Conservation (phyloP, 805 yeast species). For the Cyberlindnera japonica region DNA sequence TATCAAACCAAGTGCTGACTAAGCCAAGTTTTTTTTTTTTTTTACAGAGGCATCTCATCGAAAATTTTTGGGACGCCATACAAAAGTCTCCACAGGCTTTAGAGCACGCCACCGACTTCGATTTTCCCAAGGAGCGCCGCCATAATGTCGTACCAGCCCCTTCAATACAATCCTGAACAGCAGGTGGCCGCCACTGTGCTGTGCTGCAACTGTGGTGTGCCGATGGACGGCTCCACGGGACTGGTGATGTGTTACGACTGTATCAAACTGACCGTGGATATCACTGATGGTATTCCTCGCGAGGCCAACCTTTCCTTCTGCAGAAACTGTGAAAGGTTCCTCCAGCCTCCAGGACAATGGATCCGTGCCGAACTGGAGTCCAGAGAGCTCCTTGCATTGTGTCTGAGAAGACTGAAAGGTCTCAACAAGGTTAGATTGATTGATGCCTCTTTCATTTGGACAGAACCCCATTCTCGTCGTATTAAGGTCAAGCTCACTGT, state of each 20-base stretch:
- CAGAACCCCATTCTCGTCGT: slow-evolving; percentile 98
- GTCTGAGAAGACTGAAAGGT: slow-evolving; percentile 85
- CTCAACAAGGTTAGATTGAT: slow-evolving; percentile 78
- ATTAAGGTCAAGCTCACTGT: slow-evolving; percentile 87
- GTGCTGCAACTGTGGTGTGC: slow-evolving; percentile 98
- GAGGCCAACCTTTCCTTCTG: slow-evolving; percentile 93
- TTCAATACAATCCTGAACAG: slow-evolving; percentile 34
- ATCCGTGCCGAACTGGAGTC: slow-evolving; percentile 85
- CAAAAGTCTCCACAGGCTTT: background rate
- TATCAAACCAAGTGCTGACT: too few species aligned
- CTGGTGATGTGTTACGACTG: slow-evolving; percentile 97
- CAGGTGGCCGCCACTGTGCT: slow-evolving; percentile 72
- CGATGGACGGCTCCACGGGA: slow-evolving; percentile 93
- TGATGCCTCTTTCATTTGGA: slow-evolving; percentile 96
- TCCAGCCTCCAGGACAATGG: slow-evolving; percentile 96
- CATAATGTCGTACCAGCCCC: slow-evolving; percentile 36
- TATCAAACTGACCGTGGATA: slow-evolving; percentile 88
- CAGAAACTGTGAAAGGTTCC: slow-evolving; percentile 93
- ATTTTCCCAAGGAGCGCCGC: background rate
- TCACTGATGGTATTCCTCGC: slow-evolving; percentile 91
- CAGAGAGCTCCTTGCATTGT: slow-evolving; percentile 85
- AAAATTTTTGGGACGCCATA: background rate
- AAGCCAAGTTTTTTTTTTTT: too few species aligned
- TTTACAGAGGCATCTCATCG: background rate
- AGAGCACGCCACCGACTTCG: background rate